A percentile compares a stretch with the other conserved stretches of the same genome.
These are phyloP conservation scores for Talaromyces rugulosus DNA, from an alignment of 2,329 filamentous ascomycete species.

Conservation along the genomic window DNA sequence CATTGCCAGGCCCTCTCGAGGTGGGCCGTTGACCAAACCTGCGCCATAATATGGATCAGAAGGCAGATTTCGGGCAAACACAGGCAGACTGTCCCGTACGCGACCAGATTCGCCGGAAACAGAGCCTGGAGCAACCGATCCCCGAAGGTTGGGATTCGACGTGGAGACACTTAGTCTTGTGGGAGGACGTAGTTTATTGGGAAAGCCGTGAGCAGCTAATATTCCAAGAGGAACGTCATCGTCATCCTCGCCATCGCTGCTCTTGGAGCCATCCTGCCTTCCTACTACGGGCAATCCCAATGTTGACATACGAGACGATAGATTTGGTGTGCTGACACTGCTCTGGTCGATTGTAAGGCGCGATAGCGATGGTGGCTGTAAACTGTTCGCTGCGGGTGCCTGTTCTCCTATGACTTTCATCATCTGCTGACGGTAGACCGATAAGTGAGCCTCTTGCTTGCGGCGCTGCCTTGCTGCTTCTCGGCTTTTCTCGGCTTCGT, in stretches of 20 bases:
- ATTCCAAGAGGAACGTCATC: slow-evolving; percentile 86
- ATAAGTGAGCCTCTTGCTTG: slow-evolving; percentile 86
- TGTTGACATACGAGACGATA: slow-evolving; percentile 41
- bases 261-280: slow-evolving; percentile 36
- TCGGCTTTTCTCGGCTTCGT: slow-evolving; percentile 71
- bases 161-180: slow-evolving; percentile 60
- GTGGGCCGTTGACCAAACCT: slow-evolving; percentile 65
- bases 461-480: slow-evolving; percentile 70
- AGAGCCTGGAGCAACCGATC: slow-evolving; percentile 55
- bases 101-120: slow-evolving; percentile 45
- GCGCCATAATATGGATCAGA: slow-evolving; percentile 82
- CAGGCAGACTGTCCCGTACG: slow-evolving; percentile 59
- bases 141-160: slow-evolving; percentile 69
- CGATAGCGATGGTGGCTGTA: slow-evolving; percentile 19
- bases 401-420: slow-evolving; percentile 88
- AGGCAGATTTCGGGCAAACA: slow-evolving; percentile 77
- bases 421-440: slow-evolving; percentile 90
- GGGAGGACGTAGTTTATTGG: slow-evolving; percentile 70
- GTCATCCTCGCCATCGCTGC: slow-evolving; percentile 64
- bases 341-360: slow-evolving; percentile 56
- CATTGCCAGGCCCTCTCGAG: slow-evolving; percentile 71
- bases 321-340: slow-evolving; percentile 59
- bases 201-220: slow-evolving; percentile 83
- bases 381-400: slow-evolving; percentile 35
- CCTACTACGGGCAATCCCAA: slow-evolving; percentile 26